A percentile compares a stretch with the other conserved stretches of the same genome.
Conservation (phyloP, 768 basidiomycete genomes). For the Collybia sp. region DNA sequence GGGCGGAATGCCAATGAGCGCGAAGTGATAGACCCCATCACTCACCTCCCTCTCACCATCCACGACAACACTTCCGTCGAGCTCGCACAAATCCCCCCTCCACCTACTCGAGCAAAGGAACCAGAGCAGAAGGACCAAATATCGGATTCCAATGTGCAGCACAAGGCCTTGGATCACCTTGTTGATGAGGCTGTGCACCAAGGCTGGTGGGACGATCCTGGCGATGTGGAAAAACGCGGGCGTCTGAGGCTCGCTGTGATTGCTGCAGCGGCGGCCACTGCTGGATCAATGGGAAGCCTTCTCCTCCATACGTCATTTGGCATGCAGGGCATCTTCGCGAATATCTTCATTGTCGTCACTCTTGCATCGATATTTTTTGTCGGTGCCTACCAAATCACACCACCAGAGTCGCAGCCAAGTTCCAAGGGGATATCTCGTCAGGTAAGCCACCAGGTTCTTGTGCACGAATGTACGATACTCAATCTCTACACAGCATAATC, state of each 20-base stretch:
- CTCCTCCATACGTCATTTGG: conserved; percentile 9
- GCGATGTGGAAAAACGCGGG: conserved; percentile 22
- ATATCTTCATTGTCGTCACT: conserved; percentile 16
- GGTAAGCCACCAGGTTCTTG: too few species aligned
- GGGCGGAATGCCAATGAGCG: conserved; percentile 21
- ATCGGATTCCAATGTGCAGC: conserved; percentile 13
- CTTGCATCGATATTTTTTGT: too few species aligned
- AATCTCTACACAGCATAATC: neutral
- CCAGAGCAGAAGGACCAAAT: conserved; percentile 7
- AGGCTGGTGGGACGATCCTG: conserved; percentile 29
- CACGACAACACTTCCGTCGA: conserved; percentile 30
- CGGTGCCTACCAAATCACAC: too few species aligned
- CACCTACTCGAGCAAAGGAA: conserved; percentile 11
- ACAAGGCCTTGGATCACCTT: conserved; percentile 21
- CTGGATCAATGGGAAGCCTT: conserved; percentile 18
- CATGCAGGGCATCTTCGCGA: conserved; percentile 15
- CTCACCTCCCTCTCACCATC: conserved; percentile 28
- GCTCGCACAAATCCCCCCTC: conserved; percentile 28
- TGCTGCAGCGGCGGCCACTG: conserved; percentile 21
- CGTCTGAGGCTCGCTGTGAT: conserved; percentile 25
- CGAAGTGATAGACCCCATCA: conserved; percentile 35
- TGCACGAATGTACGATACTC: too few species aligned
- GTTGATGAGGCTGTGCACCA: conserved; percentile 22
- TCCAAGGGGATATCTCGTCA: too few species aligned
- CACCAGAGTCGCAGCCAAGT: too few species aligned